Evolutionary conservation across 495 filamentous ascomycete species (phyloP), one percentile per base, ranked within the genome.

Genomic region (Penicillium argentinense): DNA sequence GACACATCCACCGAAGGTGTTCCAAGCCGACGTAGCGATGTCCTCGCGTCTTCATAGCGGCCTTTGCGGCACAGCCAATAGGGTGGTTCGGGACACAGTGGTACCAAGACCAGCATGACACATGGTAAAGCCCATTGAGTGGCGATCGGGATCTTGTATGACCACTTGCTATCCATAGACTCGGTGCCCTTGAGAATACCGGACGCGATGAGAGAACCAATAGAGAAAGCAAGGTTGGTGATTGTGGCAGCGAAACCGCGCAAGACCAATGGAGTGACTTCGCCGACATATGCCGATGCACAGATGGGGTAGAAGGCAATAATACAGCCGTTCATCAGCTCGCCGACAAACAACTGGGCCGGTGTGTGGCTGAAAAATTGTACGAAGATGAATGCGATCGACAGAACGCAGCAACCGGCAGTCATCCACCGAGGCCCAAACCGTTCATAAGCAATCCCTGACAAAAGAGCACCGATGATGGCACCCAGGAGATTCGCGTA

Each of bases 401-500:
- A 68, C 11, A 54, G 13, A n/a, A 55, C 32, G 2, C 56, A 66
- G 29, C 67, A 70, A n/a, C 43, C 33, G n/a, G 55, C 57, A 22
- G 66, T 53, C 53, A 63, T 58, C 18, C 51, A 12, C 26, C 58
- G 57, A 0, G 62, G 64, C 2, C 64, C 64, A 28, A 65, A 62
- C 9, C 59, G 62, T 17, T 68, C 60, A 21, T 63, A 62, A 4
- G 54, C 56, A 30, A 56, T 23, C 11, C 62, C 64, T 0, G 59
- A 59, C 23, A 46, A 44, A 6, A 68, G 49, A 1, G 87, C 90
- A 18, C 77, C 78, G 42, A 92, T 66, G 54, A 88, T 63, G 18
- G 73, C 75, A 12, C 89, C 89, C 28, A 76, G 71, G 11, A 87
- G 73, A 66, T 83, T 82, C 21, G 89, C 89, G 44, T 88, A 88